Conservation (phyloP, 148 eudicot species). For the Arctostaphylos glauca region DNA sequence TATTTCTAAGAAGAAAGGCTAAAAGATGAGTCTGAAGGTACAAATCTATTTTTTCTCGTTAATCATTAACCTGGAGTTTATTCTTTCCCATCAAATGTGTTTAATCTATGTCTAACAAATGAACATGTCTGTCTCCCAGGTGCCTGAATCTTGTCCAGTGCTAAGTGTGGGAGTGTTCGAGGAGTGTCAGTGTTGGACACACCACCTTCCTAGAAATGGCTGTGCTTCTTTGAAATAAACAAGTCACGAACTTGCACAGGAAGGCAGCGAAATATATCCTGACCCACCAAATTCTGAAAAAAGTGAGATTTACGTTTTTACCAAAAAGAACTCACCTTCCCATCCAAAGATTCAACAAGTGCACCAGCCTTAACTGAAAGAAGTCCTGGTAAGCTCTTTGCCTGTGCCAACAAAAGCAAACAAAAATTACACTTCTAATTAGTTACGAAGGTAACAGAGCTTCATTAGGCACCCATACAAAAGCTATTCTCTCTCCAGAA, state of each 20-base stretch:
- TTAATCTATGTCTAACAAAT: background rate
- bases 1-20: no score
- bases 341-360: slow-evolving; percentile 80
- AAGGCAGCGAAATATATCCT: background rate
- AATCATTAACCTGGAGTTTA: no score
- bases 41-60: background rate
- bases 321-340: slow-evolving; percentile 56
- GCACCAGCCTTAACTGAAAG: slow-evolving; percentile 66
- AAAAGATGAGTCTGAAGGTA: no score
- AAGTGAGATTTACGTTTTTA: background rate
- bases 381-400: slow-evolving; percentile 66
- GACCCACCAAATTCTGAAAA: background rate
- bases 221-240: background rate
- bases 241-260: background rate
- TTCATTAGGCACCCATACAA: slow-evolving; percentile 44
- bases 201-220: background rate
- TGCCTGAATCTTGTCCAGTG: background rate
- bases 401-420: slow-evolving; percentile 38
- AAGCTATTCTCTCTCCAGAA: slow-evolving; percentile 68
- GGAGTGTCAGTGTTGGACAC: background rate
- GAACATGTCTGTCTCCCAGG: background rate
- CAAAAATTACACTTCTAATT: slow-evolving; percentile 5
- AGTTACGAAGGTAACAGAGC: slow-evolving; percentile 3
- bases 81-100: background rate
- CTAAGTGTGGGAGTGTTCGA: background rate